Evolutionary conservation across 176 grass and related monocot genomes (phyloP).

Genomic region (Lolium rigidum): DNA sequence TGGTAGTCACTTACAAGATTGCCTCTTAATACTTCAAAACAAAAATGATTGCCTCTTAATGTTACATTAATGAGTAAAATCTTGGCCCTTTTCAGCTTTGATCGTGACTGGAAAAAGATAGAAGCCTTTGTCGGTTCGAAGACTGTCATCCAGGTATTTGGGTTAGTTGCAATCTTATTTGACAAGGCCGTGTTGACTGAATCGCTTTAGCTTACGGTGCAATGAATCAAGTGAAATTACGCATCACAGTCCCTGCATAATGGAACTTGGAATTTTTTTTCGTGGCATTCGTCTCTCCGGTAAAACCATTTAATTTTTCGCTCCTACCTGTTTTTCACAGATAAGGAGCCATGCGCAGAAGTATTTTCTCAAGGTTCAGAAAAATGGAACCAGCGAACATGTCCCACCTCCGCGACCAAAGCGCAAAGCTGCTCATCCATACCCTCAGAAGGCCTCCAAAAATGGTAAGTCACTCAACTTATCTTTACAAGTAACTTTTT

Average conservation of each 20-base stretch:
- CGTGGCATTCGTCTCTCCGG: neutral
- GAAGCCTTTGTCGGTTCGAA: slow-evolving; percentile 97
- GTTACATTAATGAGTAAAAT: slow-evolving; percentile 35
- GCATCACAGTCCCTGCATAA: neutral
- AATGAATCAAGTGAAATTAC: slow-evolving; percentile 14
- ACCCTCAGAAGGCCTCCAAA: slow-evolving; percentile 97
- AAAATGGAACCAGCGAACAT: slow-evolving; percentile 93
- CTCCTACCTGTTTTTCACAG: slow-evolving; percentile 49
- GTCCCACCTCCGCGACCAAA: slow-evolving; percentile 96
- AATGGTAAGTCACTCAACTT: slow-evolving; percentile 63
- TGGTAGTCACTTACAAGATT: slow-evolving; percentile 3
- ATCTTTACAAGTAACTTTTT: neutral
- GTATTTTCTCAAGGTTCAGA: slow-evolving; percentile 99
- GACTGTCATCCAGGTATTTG: slow-evolving; percentile 89
- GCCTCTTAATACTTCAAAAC: neutral
- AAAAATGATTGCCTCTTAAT: neutral
- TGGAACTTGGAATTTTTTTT: neutral
- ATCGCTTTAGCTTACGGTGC: neutral
- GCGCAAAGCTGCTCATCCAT: slow-evolving; percentile 97
- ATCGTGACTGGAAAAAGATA: slow-evolving; percentile 98
- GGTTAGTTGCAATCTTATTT: neutral
- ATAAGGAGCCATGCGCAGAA: slow-evolving; percentile 99
- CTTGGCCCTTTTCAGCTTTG: slow-evolving; percentile 66
- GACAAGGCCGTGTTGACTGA: neutral
- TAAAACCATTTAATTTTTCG: slow-evolving; percentile 23